Evolutionary conservation across 1,284 basidiomycete genomes (phyloP).

Genomic region (Somion occarium): DNA sequence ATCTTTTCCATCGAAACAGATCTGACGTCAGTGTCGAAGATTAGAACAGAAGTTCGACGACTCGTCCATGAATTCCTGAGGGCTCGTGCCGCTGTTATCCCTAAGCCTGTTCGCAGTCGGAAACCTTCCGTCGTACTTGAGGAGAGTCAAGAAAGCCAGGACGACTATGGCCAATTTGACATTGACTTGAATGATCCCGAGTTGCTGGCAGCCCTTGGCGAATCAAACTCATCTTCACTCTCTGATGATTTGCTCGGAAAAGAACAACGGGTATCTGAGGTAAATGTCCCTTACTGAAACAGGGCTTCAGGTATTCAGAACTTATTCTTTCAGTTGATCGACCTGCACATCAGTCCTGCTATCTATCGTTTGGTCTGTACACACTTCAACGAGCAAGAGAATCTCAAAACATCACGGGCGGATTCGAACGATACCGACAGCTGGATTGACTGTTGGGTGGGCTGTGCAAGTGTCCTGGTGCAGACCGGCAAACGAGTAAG

Average conservation of each 20-base stretch:
- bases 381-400: slow-evolving; percentile 24
- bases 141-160: slow-evolving; percentile 72
- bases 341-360: slow-evolving; percentile 48
- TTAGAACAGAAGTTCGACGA: slow-evolving; percentile 51
- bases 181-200: slow-evolving; percentile 60
- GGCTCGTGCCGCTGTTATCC: slow-evolving; percentile 48
- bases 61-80: slow-evolving; percentile 66
- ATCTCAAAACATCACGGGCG: slow-evolving; percentile 24
- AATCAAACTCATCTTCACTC: slow-evolving; percentile 2
- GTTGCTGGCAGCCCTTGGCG: slow-evolving; percentile 48
- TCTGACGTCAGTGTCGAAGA: slow-evolving; percentile 30
- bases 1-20: slow-evolving; percentile 46
- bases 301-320: not conserved
- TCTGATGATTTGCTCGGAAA: slow-evolving; percentile 30
- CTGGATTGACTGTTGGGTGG: slow-evolving; percentile 77
- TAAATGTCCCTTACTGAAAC: slow-evolving; percentile 19
- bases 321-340: slow-evolving; percentile 42
- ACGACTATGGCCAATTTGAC: slow-evolving; percentile 54
- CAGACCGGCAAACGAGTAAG: slow-evolving; percentile 51
- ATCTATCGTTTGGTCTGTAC: slow-evolving; percentile 63
- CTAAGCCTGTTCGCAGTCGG: slow-evolving; percentile 37
- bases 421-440: slow-evolving; percentile 34
- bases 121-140: slow-evolving; percentile 20
- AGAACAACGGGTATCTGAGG: slow-evolving; percentile 40
- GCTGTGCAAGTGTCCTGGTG: slow-evolving; percentile 66